Percentiles rank a stretch among this genome's conserved stretches.
phyloP scores from a whole-genome alignment of 257 asterid species.

The Phtheirospermum japonicum region DNA sequence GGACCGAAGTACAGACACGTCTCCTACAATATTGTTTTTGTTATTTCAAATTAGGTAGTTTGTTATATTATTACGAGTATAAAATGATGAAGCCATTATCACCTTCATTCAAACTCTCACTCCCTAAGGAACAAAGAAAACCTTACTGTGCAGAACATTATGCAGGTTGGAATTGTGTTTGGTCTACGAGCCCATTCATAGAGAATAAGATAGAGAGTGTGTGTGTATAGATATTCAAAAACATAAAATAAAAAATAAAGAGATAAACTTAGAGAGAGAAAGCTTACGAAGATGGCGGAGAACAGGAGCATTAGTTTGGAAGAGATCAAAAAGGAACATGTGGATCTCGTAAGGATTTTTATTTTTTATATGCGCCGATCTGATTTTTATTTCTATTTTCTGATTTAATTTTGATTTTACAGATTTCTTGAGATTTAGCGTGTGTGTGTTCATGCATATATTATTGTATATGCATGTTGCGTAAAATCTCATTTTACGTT shows the following conservation, averaged over 20 bases:
- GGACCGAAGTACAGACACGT: no score
- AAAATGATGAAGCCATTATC: not conserved
- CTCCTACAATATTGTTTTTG: no score
- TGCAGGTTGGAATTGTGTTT: not conserved
- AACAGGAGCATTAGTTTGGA: slow-evolving; percentile 47
- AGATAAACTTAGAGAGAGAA: no score
- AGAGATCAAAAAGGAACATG: slow-evolving; percentile 66
- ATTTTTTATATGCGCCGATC: not conserved
- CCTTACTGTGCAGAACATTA: no score
- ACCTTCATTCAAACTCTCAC: not conserved
- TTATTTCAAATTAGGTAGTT: not conserved
- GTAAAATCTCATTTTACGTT: no score
- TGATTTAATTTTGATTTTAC: not conserved
- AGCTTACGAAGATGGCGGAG: slow-evolving; percentile 32
- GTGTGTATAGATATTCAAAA: not conserved
- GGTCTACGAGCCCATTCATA: no score
- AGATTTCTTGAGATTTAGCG: not conserved
- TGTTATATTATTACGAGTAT: not conserved
- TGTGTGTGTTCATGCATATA: no score
- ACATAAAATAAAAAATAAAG: not conserved
- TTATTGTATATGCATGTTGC: no score
- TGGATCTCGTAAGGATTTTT: slow-evolving; percentile 58
- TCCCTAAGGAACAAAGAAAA: not conserved
- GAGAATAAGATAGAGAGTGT: no score
- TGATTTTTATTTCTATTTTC: not conserved